Percentiles rank a stretch among this genome's conserved stretches.
Conservation (phyloP, 2,329 filamentous ascomycete genomes). For the Aspergillus latus region DNA sequence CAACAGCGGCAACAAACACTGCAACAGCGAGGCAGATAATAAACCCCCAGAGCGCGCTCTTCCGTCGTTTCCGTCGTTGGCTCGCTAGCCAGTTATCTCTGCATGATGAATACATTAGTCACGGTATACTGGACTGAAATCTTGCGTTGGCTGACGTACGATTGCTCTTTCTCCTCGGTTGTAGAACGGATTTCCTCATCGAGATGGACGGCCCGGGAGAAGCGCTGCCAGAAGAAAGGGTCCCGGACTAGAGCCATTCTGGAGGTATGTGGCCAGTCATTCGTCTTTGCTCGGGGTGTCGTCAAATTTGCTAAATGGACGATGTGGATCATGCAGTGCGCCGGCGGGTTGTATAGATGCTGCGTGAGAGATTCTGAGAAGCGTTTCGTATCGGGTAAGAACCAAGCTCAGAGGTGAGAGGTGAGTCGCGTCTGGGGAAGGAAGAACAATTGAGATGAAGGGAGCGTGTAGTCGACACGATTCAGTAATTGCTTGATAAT, state of each 20-base stretch:
- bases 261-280: background rate
- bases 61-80: slow-evolving; percentile 51
- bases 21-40: slow-evolving; percentile 39
- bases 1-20: slow-evolving; percentile 23
- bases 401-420: background rate
- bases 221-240: slow-evolving; percentile 61
- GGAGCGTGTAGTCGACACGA: background rate
- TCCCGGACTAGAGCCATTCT: slow-evolving; percentile 55
- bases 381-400: background rate
- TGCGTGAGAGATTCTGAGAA: background rate
- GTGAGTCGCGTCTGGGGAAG: background rate
- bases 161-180: slow-evolving; percentile 19
- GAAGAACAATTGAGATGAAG: background rate
- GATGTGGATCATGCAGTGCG: no score
- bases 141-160: slow-evolving; percentile 19
- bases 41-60: slow-evolving; percentile 48
- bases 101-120: background rate
- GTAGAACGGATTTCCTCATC: slow-evolving; percentile 49
- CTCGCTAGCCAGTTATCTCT: slow-evolving; percentile 57
- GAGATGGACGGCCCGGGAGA: slow-evolving; percentile 57
- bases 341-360: no score
- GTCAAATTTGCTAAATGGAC: no score
- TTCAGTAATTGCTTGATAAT: background rate
- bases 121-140: background rate
- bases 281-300: background rate